Conservation (phyloP, 306 rosid genomes). For the Ormosia emarginata region DNA sequence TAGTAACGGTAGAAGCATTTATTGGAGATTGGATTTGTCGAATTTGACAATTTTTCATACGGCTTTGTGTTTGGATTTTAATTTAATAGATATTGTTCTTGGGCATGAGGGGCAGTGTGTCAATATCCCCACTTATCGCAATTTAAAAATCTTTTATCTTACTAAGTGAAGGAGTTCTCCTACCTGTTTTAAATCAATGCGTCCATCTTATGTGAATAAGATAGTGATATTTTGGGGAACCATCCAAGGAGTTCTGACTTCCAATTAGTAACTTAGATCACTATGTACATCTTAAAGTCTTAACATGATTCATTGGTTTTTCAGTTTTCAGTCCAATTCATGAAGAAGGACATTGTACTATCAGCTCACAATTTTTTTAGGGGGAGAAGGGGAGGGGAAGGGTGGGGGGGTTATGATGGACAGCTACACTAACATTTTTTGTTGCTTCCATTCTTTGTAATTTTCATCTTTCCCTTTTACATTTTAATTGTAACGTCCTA, state of each 20-base stretch:
- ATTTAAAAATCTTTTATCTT: not conserved
- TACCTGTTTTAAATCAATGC: not conserved
- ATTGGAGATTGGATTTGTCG: slow-evolving; percentile 3
- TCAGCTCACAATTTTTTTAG: not conserved
- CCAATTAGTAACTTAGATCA: not conserved
- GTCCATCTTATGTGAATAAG: not conserved
- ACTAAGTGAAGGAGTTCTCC: not conserved
- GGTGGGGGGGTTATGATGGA: not conserved
- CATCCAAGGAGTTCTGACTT: not conserved
- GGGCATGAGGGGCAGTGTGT: not conserved
- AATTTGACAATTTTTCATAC: not conserved
- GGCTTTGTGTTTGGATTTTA: slow-evolving; percentile 5
- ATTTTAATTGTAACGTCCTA: not conserved
- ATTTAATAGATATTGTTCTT: not conserved
- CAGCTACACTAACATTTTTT: not conserved
- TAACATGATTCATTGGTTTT: not conserved
- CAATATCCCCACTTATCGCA: not conserved
- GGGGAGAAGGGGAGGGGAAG: not conserved
- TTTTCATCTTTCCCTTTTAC: not conserved
- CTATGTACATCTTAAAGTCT: not conserved
- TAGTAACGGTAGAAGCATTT: not conserved
- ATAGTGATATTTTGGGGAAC: not conserved
- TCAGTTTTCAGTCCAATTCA: not conserved
- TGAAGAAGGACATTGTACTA: not conserved
- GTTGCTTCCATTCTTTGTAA: not conserved